phyloP scores from a whole-genome alignment of 208 protist species.

The Leptomonas seymouri region DNA sequence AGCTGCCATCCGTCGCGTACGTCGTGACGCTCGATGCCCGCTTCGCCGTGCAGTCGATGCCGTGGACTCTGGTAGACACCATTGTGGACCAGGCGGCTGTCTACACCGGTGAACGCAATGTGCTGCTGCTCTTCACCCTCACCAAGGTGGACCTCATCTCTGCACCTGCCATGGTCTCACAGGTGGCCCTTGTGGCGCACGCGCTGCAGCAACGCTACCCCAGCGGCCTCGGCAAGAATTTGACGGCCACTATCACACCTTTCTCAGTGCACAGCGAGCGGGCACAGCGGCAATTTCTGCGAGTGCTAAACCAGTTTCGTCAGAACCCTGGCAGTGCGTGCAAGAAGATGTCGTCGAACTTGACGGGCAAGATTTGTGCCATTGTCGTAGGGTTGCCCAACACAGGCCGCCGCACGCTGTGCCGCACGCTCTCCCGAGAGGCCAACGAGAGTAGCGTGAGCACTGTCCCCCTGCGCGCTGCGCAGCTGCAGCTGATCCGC shows the following conservation, averaged over 20 bases:
- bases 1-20: slow-evolving; percentile 76
- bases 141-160: slow-evolving; percentile 87
- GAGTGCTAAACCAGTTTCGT: slow-evolving; percentile 71
- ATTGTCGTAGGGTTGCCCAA: slow-evolving; percentile 88
- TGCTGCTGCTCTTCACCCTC: slow-evolving; percentile 78
- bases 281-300: slow-evolving; percentile 54
- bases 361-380: slow-evolving; percentile 74
- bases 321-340: slow-evolving; percentile 53
- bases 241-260: slow-evolving; percentile 55
- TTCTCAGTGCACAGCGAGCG: slow-evolving; percentile 73
- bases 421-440: slow-evolving; percentile 51
- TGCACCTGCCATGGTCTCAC: slow-evolving; percentile 66
- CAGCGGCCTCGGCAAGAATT: slow-evolving; percentile 40
- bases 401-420: slow-evolving; percentile 70
- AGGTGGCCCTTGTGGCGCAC: slow-evolving; percentile 70
- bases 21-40: slow-evolving; percentile 83
- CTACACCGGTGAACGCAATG: slow-evolving; percentile 66
- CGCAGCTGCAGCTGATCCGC: slow-evolving; percentile 76
- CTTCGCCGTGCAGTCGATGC: slow-evolving; percentile 81
- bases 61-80: slow-evolving; percentile 81
- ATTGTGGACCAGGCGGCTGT: slow-evolving; percentile 59
- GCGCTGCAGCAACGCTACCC: slow-evolving; percentile 68
- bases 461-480: slow-evolving; percentile 70
- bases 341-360: slow-evolving; percentile 64
- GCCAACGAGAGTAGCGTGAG: slow-evolving; percentile 60